Evolutionary conservation across 1,139 yeast genomes (phyloP), one percentile per base, ranked within the genome.

Genomic region (Pichia sp.): DNA sequence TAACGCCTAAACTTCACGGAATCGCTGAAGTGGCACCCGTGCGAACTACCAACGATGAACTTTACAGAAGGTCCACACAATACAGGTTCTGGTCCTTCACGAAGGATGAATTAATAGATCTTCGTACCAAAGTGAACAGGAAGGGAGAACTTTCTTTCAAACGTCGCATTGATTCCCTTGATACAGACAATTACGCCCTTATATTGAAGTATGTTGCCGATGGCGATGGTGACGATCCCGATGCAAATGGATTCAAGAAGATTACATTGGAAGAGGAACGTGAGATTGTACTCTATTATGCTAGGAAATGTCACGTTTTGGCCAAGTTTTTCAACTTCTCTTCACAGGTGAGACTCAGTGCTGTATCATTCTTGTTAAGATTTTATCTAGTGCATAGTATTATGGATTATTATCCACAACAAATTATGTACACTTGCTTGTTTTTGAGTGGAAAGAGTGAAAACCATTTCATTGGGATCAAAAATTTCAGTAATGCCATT

Each of bases 401-500:
- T 22, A 77, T 86, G 87, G 87, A 85, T 48, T 74, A 72, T 52
- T 93, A 85, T 49, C 98, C 98, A 10, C 85, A 85, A 52, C 73
- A 77, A 46, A 69, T 91, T 27, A 67, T 91, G 52, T 77, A 78
- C 46, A 87, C 98, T 1, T 82, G 96, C 46, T 73, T 91, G 12
- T 91, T 88, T 56, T 64, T 91, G 28, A 96, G 97, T 3, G 88
- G 96, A 30, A 91, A 91, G 59, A 77, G 91, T 14, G 97, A 91
- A 53, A 91, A 91, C 60, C 80, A 76, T 57, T 88, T 88, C 59
- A 80, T 91, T 24, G 76, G 94, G 15, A 82, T 88, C 35, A 83
- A 82, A 29, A 72, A 84, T n/a, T 87, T 87, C 55, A 78, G 86
- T 37, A 69, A 72, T 40, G 73, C 78, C 27, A 67, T 88, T 19